Base-by-base conservation (phyloP, 2,329 filamentous ascomycete genomes). In the Ceratocystiopsis brevicomis region DNA sequence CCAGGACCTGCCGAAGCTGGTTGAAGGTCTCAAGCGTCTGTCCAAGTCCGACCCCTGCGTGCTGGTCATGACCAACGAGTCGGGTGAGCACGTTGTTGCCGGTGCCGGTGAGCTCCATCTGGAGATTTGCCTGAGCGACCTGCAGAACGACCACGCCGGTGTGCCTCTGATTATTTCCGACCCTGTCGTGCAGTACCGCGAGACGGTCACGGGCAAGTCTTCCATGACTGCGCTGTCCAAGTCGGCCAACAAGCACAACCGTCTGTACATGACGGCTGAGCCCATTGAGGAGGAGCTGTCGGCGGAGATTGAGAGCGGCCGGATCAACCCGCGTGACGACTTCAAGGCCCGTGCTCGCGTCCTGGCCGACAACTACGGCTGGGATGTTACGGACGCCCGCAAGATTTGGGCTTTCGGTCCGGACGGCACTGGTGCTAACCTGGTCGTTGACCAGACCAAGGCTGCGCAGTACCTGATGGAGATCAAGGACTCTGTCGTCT, bases 201-300 rank as follows among this genome's bases (percentile, higher is more conserved):
- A 98, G 78, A 93, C 88, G 52, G 88, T 98, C 59, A 66, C 67
- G 55, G 73, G 52, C 58, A 78, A 77, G 61, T 96, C 90, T 44
- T 84, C 78, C 76, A 96, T 96, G 59, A 92, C 84, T 60, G 90
- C 90, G 55, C 75, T 98, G 59, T 96, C 90, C 67, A 98, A 98
- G 76, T 98, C 90, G 40, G 90, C 90, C 71, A 98, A 98, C 83
- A 98, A 98, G 85, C 90, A 98, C 82, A 98, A 98, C 78, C 88
- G 90, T 86, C 76, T 98, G 49, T 98, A 96, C 75, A 79, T 98
- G 69, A 76, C 75, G 65, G 90, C 90, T 52, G 70, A 86, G 68
- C 90, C 90, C 56, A 73, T 98, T 45, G 76, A 76, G 39, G 90
- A 98, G 76, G 90, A 96, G 56, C 80, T 98, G 48, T 73, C 83